Base-by-base conservation (phyloP, 1,284 basidiomycete species). In the Ceratobasidium sp. region DNA sequence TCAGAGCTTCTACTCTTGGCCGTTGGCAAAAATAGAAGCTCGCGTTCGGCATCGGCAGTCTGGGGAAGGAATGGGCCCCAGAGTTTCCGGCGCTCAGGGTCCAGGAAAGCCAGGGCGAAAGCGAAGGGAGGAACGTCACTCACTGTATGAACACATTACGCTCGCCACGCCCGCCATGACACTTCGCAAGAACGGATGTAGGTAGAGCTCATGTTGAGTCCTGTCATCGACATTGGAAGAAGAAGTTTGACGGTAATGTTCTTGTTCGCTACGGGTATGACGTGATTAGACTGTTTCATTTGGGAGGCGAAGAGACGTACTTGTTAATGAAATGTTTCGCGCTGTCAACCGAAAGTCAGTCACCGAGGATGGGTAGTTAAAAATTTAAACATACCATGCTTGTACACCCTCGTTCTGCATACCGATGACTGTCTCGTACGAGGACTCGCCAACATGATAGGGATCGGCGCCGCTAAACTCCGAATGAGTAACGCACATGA, bases 101-200 rank as follows among this genome's bases (percentile, higher is more conserved):
- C n/a, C n/a, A n/a, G n/a, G n/a, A n/a, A n/a, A n/a, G n/a, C n/a
- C n/a, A n/a, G n/a, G 32, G 7, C 8, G 25, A 40, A 57, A 2
- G 7, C 20, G 47, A 52, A 29, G 27, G n/a, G 20, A 4, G n/a
- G 38, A 12, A 27, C 10, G 22, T 40, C 3, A 70, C 70, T 40
- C 27, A 70, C 76, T 86, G 78, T 88, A 88, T 22, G 84, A 87
- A 80, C 90, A 93, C 92, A 94, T 94, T 69, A 94, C 83, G 52
- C 85, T 85, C 0, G 87, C 84, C 2, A 90, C 88, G 35, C 90
- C 91, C 0, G 90, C 90, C 80, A 88, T 85, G 15, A 93, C 85
- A 55, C 87, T 87, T 70, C 84, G 83, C 75, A 92, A 76, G 82
- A 92, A 94, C 0, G 89, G 88, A 70, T 86, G 85, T 0, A 87